Conservation (phyloP, 2,329 filamentous ascomycete genomes). For the Ophiostoma himal-ulmi region DNA sequence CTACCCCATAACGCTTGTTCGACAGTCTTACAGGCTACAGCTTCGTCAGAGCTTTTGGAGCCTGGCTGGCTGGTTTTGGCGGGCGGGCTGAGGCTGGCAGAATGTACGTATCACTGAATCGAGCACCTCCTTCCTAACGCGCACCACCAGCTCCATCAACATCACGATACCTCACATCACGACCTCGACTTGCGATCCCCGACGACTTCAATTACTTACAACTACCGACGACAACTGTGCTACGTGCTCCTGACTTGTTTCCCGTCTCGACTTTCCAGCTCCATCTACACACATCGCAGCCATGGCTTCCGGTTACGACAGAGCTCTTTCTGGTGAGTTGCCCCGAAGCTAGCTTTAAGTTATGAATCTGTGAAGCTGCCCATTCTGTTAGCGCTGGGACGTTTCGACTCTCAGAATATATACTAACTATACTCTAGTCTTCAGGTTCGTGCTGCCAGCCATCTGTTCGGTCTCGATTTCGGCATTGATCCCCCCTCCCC, state of each 20-base stretch:
- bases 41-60: constrained; percentile 29
- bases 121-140: constrained; percentile 21
- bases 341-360: not conserved
- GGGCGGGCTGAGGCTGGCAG: constrained; percentile 18
- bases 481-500: not conserved
- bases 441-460: constrained; percentile 55
- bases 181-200: constrained; percentile 7
- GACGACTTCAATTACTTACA: not conserved
- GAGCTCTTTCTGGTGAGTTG: constrained; percentile 88
- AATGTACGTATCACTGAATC: constrained; percentile 8
- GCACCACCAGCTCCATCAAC: constrained; percentile 14
- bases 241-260: not conserved
- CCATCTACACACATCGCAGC: constrained; percentile 15
- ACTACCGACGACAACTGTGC: not conserved
- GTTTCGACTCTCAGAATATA: no score
- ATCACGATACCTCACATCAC: constrained; percentile 11
- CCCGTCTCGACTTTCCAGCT: not conserved
- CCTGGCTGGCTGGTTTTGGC: constrained; percentile 19
- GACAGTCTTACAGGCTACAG: constrained; percentile 17
- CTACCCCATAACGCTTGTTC: not conserved
- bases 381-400: not conserved
- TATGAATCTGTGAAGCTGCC: not conserved
- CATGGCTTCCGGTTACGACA: constrained; percentile 95
- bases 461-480: not conserved
- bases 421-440: constrained; percentile 49